Conservation (phyloP, 2,329 filamentous ascomycete genomes). For the Aspergillus brunneoviolaceus region DNA sequence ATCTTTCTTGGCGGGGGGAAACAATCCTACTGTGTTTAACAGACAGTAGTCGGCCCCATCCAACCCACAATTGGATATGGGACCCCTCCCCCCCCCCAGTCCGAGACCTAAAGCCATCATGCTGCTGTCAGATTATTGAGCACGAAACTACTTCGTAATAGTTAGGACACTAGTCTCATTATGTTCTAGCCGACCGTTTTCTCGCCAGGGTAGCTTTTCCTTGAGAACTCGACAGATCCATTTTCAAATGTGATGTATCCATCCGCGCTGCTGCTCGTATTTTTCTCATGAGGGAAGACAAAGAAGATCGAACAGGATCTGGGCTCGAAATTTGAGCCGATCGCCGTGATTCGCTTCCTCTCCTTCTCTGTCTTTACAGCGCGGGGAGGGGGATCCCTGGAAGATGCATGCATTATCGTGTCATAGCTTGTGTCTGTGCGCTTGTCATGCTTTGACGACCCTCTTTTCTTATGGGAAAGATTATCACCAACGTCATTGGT, state of each 20-base stretch:
- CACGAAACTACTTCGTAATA: background rate
- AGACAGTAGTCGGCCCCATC: too few species aligned
- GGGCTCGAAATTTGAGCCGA: background rate
- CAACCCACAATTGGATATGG: too few species aligned
- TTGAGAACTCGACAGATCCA: background rate
- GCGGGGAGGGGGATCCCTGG: background rate
- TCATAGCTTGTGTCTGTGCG: background rate
- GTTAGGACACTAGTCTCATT: conserved; percentile 1
- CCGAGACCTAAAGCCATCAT: background rate
- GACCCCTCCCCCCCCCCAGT: background rate
- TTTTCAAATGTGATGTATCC: conserved; percentile 6
- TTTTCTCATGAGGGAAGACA: background rate
- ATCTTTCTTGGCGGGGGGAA: too few species aligned
- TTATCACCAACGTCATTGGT: background rate
- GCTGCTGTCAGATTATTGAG: conserved; percentile 4
- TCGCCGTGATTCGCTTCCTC: background rate
- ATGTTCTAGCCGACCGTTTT: conserved; percentile 11
- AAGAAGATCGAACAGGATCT: background rate
- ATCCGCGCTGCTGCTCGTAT: background rate
- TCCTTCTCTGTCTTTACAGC: background rate
- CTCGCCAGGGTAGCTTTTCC: background rate
- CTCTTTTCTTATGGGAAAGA: background rate
- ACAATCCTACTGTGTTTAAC: too few species aligned
- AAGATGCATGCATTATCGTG: background rate
- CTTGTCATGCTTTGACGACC: background rate